Base-by-base conservation (phyloP, 2,329 filamentous ascomycete species). In the Diaporthe sp. region DNA sequence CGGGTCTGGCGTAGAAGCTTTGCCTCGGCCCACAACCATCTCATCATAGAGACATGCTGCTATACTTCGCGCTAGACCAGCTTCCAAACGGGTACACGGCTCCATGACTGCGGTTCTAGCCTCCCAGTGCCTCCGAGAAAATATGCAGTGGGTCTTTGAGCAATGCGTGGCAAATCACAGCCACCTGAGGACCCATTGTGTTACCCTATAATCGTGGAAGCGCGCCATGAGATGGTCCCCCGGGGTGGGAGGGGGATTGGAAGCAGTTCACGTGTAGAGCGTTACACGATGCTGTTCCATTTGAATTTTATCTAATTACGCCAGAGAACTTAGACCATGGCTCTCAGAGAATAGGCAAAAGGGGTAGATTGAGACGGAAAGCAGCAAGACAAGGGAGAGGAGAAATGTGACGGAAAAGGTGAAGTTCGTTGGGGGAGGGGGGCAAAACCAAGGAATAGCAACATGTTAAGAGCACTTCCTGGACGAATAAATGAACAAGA, bases 81-180 rank as follows among this genome's bases (percentile, higher is more conserved):
- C 25, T 15, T 55, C 13, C 9, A 55, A 8, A 3, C 4, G 8
- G 22, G 4, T 28, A 2, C 28, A 12, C 13, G 6, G 25, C 25
- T 28, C n/a, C 25, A 13, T 17, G n/a, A 55, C 51, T 13, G 15
- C 5, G 12, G 8, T 15, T 28, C 15, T 55, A 55, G n/a, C 12
- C 51, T 28, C 13, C 51, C 31, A 31, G 31, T 31, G 31, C 31
- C 31, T 31, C 4, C 31, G 15, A 4, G 5, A 9, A 25, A 28
- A 28, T 28, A 10, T 53, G 2, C 15, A 6, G 28, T 28, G n/a
- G n/a, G 10, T 13, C 4, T 25, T 53, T n/a, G n/a, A 12, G 6
- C 15, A 6, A 25, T 28, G 6, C 1, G 10, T 6, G n/a, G 10
- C 10, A 28, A 15, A 28, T 2, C 1, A 25, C 1, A 6, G n/a